Base-by-base conservation (phyloP, 2,329 filamentous ascomycete species). In the Penicillium sp. region DNA sequence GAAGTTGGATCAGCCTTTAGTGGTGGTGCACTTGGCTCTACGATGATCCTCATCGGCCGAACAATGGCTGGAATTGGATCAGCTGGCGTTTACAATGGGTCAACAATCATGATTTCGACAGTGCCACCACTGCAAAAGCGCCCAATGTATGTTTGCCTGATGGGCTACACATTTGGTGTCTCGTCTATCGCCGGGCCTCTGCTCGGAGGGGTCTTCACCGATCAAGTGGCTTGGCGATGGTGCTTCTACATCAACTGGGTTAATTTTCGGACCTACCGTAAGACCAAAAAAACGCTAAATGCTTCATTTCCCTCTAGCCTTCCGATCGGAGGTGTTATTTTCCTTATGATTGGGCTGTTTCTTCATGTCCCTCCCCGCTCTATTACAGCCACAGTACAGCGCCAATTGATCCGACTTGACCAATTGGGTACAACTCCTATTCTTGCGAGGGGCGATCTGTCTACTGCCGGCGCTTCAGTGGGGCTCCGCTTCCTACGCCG, bases 111-210 rank as follows among this genome's bases (percentile, higher is more conserved):
- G 24, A 58, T 72, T 28, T 61, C 67, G 1, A 33, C 45, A 45
- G 61, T 62, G 12, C 75, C 84, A 45, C 81, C 82, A 3, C 73
- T 85, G 12, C 68, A 76, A 6, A 80, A 82, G 59, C 75, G 82
- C 6, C 33, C 82, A 77, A 57, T 70, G 6, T 66, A 67, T 28
- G 63, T 69, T 12, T 69, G 68, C 1, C 62, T 83, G 39, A 75
- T 84, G 45, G 79, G 79, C 10, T 79, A 74, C 45, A 81, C 83
- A 73, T 85, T 79, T 69, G 83, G 81, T 13, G 76, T 85, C 46
- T 80, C 80, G 1, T 70, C 70, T 6, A 68, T 76, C 39, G 68
- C 71, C 13, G 72, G 71, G 4, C 74, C 74, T 3, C 62, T 75
- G 38, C 60, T 78, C 38, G 76, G 76, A 24, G 76, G 76, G n/a